Evolutionary conservation across 1,139 yeast genomes (phyloP).

Genomic region (Saccharomycopsis crataegensis): DNA sequence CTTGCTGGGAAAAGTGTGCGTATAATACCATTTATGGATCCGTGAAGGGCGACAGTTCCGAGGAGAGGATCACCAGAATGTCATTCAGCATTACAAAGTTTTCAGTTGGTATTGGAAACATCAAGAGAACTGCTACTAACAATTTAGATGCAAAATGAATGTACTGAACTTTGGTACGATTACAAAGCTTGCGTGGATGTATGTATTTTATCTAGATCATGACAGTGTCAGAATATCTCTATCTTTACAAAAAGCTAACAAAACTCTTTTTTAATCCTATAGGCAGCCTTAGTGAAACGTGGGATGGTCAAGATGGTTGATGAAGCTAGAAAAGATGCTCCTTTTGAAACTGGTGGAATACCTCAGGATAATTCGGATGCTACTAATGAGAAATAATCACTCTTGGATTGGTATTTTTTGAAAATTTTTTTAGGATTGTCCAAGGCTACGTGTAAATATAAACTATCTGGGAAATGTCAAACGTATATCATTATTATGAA

Average conservation of each 20-base stretch:
- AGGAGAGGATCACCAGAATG: neutral
- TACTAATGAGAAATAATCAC: neutral
- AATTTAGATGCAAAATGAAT: conserved; percentile 65
- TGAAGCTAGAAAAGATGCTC: conserved; percentile 87
- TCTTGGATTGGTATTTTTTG: neutral
- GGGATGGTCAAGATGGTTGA: conserved; percentile 81
- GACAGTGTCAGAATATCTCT: neutral
- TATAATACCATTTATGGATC: neutral
- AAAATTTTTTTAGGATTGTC: neutral
- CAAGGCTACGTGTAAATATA: too few relatives aligned
- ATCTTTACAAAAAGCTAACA: neutral
- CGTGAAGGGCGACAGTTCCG: neutral
- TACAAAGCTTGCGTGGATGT: conserved; percentile 81
- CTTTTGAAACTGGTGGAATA: conserved; percentile 62
- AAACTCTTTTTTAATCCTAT: neutral
- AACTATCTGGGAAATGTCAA: too few relatives aligned
- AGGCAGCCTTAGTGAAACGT: conserved; percentile 58
- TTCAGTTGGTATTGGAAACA: too few relatives aligned
- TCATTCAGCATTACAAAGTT: too few relatives aligned
- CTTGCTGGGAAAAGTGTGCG: conserved; percentile 15
- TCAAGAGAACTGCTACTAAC: conserved; percentile 15
- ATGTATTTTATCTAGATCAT: neutral
- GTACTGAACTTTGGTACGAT: conserved; percentile 81
- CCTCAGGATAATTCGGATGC: conserved; percentile 3
- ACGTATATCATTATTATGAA: too few relatives aligned